Evolutionary conservation across 1,284 basidiomycete species (phyloP).

Genomic region (Boletus mariae): DNA sequence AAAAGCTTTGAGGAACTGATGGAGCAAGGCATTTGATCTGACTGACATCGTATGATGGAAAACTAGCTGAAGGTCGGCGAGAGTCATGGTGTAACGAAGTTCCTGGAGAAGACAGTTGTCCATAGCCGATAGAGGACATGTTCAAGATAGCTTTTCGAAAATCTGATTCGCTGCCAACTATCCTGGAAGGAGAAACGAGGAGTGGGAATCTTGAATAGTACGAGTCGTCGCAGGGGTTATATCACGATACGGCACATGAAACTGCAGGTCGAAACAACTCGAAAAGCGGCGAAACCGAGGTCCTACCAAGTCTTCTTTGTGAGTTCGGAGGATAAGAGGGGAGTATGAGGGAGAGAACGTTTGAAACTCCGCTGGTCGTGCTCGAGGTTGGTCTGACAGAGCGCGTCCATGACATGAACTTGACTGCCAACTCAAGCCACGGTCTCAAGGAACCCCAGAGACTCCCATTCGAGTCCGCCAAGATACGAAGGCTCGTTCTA

Average conservation of each 20-base stretch:
- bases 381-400: conserved; percentile 10
- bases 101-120: conserved; percentile 26
- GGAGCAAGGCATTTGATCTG: conserved; percentile 19
- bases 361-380: conserved; percentile 31
- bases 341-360: conserved; percentile 23
- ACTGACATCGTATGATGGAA: conserved; percentile 34
- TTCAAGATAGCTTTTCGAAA: conserved; percentile 5
- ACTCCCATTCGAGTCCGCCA: conserved; percentile 51
- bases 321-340: conserved; percentile 15
- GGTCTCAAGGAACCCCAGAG: conserved; percentile 45
- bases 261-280: conserved; percentile 1
- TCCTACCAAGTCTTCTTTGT: conserved; percentile 13
- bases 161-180: conserved; percentile 6
- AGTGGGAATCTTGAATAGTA: conserved; percentile 5
- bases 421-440: conserved; percentile 19
- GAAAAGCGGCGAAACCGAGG: neutral
- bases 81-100: conserved; percentile 27
- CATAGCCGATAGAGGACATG: conserved; percentile 30
- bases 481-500: conserved; percentile 55
- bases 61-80: conserved; percentile 26
- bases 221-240: conserved; percentile 2
- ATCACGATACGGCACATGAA: conserved; percentile 8
- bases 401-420: conserved; percentile 10
- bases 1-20: conserved; percentile 26
- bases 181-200: conserved; percentile 9